Evolutionary conservation across 805 yeast genomes (phyloP).

Genomic region (Metschnikowia borealis): DNA sequence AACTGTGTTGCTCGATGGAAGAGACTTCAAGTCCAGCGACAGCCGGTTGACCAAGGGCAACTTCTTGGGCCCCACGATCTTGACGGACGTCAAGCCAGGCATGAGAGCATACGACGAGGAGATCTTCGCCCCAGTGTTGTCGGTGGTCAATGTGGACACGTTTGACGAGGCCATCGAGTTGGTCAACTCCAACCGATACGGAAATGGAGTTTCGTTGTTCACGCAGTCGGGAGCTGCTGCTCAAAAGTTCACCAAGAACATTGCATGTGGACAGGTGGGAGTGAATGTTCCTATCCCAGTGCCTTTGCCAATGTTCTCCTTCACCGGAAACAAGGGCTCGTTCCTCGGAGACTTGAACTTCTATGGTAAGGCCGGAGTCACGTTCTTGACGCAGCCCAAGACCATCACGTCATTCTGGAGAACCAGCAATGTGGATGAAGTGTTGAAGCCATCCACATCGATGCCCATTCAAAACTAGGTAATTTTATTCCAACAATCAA

Average conservation of each 20-base stretch:
- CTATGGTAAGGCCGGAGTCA: slow-evolving; percentile 72
- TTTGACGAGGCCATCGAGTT: slow-evolving; percentile 65
- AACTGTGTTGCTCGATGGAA: slow-evolving; percentile 58
- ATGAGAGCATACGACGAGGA: slow-evolving; percentile 72
- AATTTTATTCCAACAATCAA: no score
- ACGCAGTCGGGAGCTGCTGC: slow-evolving; percentile 69
- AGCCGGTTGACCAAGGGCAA: slow-evolving; percentile 49
- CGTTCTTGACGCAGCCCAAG: slow-evolving; percentile 70
- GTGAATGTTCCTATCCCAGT: slow-evolving; percentile 78
- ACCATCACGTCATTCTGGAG: slow-evolving; percentile 71
- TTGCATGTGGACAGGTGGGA: slow-evolving; percentile 75
- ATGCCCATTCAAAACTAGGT: slow-evolving; percentile 58
- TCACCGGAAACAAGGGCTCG: slow-evolving; percentile 72
- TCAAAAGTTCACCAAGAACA: slow-evolving; percentile 62
- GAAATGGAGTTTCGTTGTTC: slow-evolving; percentile 70
- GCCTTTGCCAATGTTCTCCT: slow-evolving; percentile 76
- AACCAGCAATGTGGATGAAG: slow-evolving; percentile 44
- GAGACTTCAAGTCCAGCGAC: slow-evolving; percentile 40
- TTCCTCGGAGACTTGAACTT: slow-evolving; percentile 77
- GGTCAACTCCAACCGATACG: slow-evolving; percentile 55
- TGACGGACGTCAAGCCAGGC: slow-evolving; percentile 59
- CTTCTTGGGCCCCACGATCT: slow-evolving; percentile 69
- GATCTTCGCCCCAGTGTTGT: slow-evolving; percentile 72
- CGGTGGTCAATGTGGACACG: slow-evolving; percentile 57
- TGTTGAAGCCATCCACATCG: slow-evolving; percentile 52